Evolutionary conservation across 352 stramenopile species (phyloP).

Genomic region (Hyphochytrium catenoides): DNA sequence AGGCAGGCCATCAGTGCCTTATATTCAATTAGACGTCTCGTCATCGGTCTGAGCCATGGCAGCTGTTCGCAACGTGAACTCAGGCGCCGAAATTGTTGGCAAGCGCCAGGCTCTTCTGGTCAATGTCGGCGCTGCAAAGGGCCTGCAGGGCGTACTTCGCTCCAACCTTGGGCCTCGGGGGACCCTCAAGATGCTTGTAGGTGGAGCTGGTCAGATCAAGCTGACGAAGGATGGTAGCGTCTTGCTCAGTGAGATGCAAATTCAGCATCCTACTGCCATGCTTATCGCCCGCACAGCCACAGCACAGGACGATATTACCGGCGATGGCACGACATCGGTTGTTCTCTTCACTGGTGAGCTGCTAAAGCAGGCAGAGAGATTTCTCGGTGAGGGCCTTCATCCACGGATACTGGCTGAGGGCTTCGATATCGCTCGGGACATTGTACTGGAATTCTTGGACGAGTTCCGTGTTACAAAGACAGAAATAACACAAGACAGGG

Average conservation of each 20-base stretch:
- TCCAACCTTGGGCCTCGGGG: conserved; percentile 77
- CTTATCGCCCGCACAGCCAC: conserved; percentile 95
- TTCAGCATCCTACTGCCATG: conserved; percentile 92
- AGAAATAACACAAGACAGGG: conserved; percentile 72
- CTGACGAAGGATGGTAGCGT: conserved; percentile 99
- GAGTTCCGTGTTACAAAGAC: conserved; percentile 13
- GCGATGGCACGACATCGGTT: conserved; percentile 93
- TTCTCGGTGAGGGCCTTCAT: conserved; percentile 88
- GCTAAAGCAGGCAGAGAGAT: conserved; percentile 90
- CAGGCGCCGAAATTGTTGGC: conserved; percentile 89
- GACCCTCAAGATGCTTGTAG: conserved; percentile 99
- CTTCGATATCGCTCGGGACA: conserved; percentile 90
- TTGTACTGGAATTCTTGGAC: conserved; percentile 79
- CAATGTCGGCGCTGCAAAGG: conserved; percentile 89
- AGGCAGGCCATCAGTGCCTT: too few species aligned
- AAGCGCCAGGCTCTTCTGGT: conserved; percentile 84
- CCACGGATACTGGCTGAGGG: conserved; percentile 89
- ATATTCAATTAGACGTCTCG: too few species aligned
- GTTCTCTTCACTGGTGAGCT: conserved; percentile 96
- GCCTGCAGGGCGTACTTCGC: conserved; percentile 85
- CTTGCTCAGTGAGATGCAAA: conserved; percentile 99
- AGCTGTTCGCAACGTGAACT: conserved; percentile 62
- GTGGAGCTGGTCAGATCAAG: conserved; percentile 96
- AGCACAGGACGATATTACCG: conserved; percentile 80
- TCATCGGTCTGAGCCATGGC: too few species aligned